A percentile compares a stretch with the other conserved stretches of the same genome.
phyloP scores from a whole-genome alignment of 129 eudicot genomes.

The Oenanthe sinensis region DNA sequence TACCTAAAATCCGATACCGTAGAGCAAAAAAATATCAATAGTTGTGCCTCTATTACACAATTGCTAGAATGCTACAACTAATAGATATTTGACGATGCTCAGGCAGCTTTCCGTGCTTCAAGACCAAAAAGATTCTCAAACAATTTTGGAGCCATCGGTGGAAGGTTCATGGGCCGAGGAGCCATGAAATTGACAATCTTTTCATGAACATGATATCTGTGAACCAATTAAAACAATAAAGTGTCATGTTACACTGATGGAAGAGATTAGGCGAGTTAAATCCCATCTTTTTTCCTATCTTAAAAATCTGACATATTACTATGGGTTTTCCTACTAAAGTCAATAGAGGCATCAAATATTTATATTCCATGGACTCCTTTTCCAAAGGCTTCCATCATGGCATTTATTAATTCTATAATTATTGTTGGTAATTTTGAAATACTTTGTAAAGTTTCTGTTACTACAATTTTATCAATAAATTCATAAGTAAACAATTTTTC shows the following conservation, averaged over 20 bases:
- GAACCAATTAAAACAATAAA: constrained; percentile 2
- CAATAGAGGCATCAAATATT: too few relatives aligned
- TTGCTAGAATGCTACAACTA: neutral
- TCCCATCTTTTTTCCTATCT: too few relatives aligned
- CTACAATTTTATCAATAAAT: too few relatives aligned
- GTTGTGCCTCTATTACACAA: neutral
- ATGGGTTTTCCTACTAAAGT: too few relatives aligned
- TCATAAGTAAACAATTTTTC: too few relatives aligned
- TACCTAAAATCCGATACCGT: neutral
- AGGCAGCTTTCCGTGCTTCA: constrained; percentile 27
- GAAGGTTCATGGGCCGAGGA: constrained; percentile 58
- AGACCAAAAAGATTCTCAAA: constrained; percentile 75
- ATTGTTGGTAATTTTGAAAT: too few relatives aligned
- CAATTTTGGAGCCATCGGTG: constrained; percentile 67
- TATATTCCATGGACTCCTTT: too few relatives aligned
- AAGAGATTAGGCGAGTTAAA: neutral
- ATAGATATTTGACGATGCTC: constrained; percentile 22
- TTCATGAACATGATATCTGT: constrained; percentile 82
- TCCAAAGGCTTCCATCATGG: too few relatives aligned
- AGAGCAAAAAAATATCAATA: neutral
- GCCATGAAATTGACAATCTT: constrained; percentile 89
- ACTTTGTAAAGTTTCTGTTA: too few relatives aligned
- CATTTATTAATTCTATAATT: too few relatives aligned
- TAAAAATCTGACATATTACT: too few relatives aligned
- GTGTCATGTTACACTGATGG: neutral